Evolutionary conservation across 768 basidiomycete genomes (phyloP).

Genomic region (Kondoa subrosea): DNA sequence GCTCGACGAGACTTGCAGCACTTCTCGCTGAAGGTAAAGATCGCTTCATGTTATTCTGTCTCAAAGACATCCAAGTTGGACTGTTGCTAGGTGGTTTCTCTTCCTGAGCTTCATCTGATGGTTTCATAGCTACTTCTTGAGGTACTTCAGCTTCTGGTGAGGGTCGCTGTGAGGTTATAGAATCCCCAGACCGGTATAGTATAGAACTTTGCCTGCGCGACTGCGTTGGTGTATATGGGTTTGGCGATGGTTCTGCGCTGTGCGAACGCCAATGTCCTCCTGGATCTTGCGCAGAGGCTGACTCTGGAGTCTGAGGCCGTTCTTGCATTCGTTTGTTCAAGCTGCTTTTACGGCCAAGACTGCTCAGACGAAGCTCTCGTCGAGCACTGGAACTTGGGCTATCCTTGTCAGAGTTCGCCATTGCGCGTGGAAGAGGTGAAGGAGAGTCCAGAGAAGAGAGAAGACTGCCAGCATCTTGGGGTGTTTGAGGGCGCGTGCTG

Average conservation of each 20-base stretch:
- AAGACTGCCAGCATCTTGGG: constrained; percentile 41
- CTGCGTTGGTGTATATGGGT: neutral
- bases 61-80: neutral
- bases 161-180: neutral
- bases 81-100: neutral
- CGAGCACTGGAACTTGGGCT: neutral
- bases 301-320: neutral
- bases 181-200: neutral
- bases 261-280: too few relatives aligned
- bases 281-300: too few relatives aligned
- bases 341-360: neutral
- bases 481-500: too few relatives aligned
- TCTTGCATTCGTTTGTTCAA: neutral
- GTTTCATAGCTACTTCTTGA: neutral
- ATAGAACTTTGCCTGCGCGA: neutral
- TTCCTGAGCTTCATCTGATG: neutral
- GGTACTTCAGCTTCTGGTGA: neutral
- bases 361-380: neutral
- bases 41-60: neutral
- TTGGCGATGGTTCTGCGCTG: neutral
- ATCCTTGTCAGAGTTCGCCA: too few relatives aligned
- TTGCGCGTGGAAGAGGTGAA: constrained; percentile 55
- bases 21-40: constrained; percentile 1
- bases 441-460: constrained; percentile 43
- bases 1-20: constrained; percentile 19